A percentile compares a stretch with the other conserved stretches of the same genome.
These are phyloP conservation scores for Monilinia aucupariae DNA, from an alignment of 2,329 filamentous ascomycete genomes.

Conservation along the genomic window DNA sequence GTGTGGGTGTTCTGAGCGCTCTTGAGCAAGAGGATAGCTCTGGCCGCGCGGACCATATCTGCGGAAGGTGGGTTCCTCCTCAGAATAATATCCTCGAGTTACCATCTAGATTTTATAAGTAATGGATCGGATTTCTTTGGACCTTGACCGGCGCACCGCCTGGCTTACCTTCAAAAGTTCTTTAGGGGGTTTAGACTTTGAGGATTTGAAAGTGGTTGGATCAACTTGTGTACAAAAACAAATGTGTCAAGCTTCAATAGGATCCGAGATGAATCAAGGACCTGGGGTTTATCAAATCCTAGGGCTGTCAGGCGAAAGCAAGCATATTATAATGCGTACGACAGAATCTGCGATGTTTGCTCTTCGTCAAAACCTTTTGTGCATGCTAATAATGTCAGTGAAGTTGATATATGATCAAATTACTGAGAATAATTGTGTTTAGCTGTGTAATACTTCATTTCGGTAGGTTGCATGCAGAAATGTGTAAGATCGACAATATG, in stretches of 20 bases:
- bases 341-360: slow-evolving; percentile 24
- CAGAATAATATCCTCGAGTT: slow-evolving; percentile 25
- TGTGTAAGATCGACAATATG: slow-evolving; percentile 1
- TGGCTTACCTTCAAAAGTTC: slow-evolving; percentile 13
- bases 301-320: slow-evolving; percentile 21
- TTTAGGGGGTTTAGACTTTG: neutral
- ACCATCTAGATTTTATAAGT: slow-evolving; percentile 18
- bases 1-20: slow-evolving; percentile 21
- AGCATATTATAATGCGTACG: slow-evolving; percentile 25
- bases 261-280: slow-evolving; percentile 16
- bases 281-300: slow-evolving; percentile 19
- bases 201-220: slow-evolving; percentile 9
- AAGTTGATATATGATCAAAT: slow-evolving; percentile 10
- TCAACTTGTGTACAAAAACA: slow-evolving; percentile 18
- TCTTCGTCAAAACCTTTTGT: slow-evolving; percentile 6
- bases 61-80: slow-evolving; percentile 28
- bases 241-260: slow-evolving; percentile 18
- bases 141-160: neutral
- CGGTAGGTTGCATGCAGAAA: neutral
- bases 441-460: neutral
- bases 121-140: slow-evolving; percentile 3
- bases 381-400: neutral
- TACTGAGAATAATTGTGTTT: neutral
- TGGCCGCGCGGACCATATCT: slow-evolving; percentile 25
- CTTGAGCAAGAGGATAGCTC: slow-evolving; percentile 29